Percentiles rank a stretch among this genome's conserved stretches.
Evolutionary conservation across 164 flowering plant genomes (phyloP).

Genomic region (Magnolia kwangsiensis): DNA sequence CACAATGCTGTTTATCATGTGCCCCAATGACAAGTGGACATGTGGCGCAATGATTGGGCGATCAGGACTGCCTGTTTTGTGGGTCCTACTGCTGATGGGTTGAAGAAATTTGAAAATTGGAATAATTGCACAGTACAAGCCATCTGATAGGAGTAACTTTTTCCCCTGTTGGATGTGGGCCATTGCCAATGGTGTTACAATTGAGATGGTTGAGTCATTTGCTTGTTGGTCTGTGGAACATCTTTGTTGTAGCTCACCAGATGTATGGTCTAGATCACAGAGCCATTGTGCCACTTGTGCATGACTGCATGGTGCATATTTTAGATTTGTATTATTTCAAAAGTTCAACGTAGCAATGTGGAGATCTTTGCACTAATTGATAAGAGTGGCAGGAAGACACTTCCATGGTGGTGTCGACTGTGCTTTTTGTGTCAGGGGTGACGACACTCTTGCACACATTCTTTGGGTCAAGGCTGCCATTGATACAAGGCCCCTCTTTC

Average conservation of each 20-base stretch:
- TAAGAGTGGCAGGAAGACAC: slow-evolving; percentile 78
- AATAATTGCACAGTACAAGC: background rate
- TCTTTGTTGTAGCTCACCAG: background rate
- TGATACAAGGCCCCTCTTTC: slow-evolving; percentile 95
- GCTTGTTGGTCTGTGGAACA: background rate
- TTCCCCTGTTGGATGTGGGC: too few relatives aligned
- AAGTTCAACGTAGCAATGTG: too few relatives aligned
- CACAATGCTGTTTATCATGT: background rate
- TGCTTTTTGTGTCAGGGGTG: slow-evolving; percentile 81
- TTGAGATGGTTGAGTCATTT: background rate
- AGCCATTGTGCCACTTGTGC: background rate
- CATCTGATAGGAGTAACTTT: background rate
- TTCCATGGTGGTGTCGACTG: slow-evolving; percentile 81
- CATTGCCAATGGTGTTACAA: too few relatives aligned
- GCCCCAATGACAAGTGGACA: background rate
- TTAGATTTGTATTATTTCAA: too few relatives aligned
- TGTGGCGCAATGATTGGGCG: background rate
- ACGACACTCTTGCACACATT: slow-evolving; percentile 85
- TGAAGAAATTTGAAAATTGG: background rate
- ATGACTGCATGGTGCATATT: background rate
- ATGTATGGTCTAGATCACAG: background rate
- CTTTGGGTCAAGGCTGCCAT: slow-evolving; percentile 88
- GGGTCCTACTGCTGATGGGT: background rate
- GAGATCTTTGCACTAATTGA: slow-evolving; percentile 30
- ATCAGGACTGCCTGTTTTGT: background rate